Evolutionary conservation across 495 filamentous ascomycete species (phyloP), one percentile per base, ranked within the genome.

Genomic region (Aspergillus indologenus): DNA sequence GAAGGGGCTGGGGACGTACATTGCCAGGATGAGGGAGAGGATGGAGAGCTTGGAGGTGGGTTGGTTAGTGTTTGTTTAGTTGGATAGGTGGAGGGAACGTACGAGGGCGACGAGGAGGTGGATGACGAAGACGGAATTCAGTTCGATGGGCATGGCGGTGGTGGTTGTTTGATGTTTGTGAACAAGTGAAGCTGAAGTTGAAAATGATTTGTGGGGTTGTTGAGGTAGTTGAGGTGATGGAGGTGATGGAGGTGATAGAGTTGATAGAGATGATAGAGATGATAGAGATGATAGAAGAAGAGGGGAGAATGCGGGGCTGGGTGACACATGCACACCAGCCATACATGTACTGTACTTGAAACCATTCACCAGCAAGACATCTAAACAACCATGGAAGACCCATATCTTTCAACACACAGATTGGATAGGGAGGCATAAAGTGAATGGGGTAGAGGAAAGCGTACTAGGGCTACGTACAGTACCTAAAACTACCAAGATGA

Each of bases 21-120:
- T 64, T 58, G 64, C 60, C 29, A 66, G 56, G 54, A 69, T 55
- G 5, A 69, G 44, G 40, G 66, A 56, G 40, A 63, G 46, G 19
- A 26, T 50, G 15, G 43, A 24, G 19, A 40, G 20, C 59, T 61
- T n/a, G n/a, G n/a, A n/a, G 34, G 45, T 43, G 43, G 54, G 23
- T 29, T 15, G 5, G 34, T 40, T 40, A 40, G 34, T 40, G 34
- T 2, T 8, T 11, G 34, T 40, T 15, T 40, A 29, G 9, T 9
- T 29, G 3, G 4, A 29, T 29, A 9, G 9, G 34, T 6, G 2
- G 34, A 40, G 12, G 34, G 34, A 9, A 40, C 34, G 12, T 40
- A 40, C 34, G 34, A 40, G 5, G 5, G 12, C 12, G 34, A 40
- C 12, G 34, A 40, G 34, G 12, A 40, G 34, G 34, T 40, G 34